Conservation (phyloP, 345 rosid species). For the Linum trigynum region DNA sequence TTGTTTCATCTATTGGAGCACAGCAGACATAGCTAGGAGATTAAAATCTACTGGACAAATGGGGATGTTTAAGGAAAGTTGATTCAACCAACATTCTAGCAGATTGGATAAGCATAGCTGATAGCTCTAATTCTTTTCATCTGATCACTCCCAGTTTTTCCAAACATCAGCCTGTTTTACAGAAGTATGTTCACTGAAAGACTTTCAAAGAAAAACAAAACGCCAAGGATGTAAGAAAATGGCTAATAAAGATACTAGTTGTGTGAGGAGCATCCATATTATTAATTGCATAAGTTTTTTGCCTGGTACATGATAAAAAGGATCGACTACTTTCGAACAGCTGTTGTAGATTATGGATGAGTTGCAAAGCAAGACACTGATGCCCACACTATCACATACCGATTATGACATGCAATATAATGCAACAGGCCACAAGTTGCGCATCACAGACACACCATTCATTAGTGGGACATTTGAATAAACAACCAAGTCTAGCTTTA, state of each 20-base stretch:
- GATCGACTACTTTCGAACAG: not conserved
- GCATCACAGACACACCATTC: not conserved
- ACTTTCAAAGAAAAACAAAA: no score
- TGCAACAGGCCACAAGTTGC: no score
- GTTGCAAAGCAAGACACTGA: not conserved
- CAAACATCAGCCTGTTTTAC: no score
- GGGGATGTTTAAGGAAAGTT: slow-evolving; percentile 1
- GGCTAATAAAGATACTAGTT: no score
- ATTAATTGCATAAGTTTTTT: not conserved
- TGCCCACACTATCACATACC: not conserved
- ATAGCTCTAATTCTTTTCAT: slow-evolving; percentile 4
- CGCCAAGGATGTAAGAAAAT: no score
- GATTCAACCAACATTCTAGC: not conserved
- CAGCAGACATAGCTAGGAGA: slow-evolving; percentile 11
- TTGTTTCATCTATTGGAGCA: slow-evolving; percentile 42
- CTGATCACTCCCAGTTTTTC: no score
- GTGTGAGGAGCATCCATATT: slow-evolving; percentile 1
- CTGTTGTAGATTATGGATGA: not conserved
- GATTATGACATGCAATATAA: no score
- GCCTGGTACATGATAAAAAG: not conserved
- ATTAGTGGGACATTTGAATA: not conserved
- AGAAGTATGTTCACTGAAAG: no score
- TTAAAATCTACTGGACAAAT: not conserved
- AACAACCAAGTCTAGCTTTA: not conserved
- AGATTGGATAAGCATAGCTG: not conserved